phyloP scores from a whole-genome alignment of 2,329 filamentous ascomycete genomes.

The Aspergillus amoenus region DNA sequence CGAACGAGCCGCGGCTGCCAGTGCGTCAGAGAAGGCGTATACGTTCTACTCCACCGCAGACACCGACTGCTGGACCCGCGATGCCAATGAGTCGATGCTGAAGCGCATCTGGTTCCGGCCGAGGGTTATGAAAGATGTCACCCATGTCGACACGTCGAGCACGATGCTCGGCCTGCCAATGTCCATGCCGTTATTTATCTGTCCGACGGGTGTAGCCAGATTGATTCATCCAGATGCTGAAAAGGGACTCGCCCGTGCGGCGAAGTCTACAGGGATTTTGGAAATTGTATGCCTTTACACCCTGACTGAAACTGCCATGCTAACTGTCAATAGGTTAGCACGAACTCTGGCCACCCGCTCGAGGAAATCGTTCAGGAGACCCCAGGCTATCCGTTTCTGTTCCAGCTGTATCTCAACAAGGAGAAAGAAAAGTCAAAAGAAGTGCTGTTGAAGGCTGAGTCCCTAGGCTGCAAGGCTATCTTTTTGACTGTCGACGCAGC shows the following conservation, averaged over 20 bases:
- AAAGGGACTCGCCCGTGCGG: slow-evolving; percentile 73
- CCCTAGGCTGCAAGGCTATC: slow-evolving; percentile 37
- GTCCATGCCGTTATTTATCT: slow-evolving; percentile 73
- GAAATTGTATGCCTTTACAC: not conserved
- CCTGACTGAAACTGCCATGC: too few relatives aligned
- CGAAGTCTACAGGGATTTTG: slow-evolving; percentile 61
- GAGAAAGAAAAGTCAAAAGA: slow-evolving; percentile 74
- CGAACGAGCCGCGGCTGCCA: slow-evolving; percentile 21
- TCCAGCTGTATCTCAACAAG: slow-evolving; percentile 92
- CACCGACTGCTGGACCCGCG: slow-evolving; percentile 43
- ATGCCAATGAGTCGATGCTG: slow-evolving; percentile 40
- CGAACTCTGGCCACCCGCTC: slow-evolving; percentile 81
- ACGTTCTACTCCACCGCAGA: slow-evolving; percentile 63
- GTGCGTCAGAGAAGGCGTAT: slow-evolving; percentile 64
- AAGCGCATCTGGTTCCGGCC: slow-evolving; percentile 50
- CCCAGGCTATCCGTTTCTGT: slow-evolving; percentile 76
- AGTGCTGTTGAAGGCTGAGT: slow-evolving; percentile 53
- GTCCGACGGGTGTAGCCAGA: slow-evolving; percentile 83
- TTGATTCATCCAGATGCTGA: slow-evolving; percentile 81
- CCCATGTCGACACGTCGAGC: slow-evolving; percentile 29
- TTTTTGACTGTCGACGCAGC: slow-evolving; percentile 59
- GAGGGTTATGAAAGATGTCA: slow-evolving; percentile 44
- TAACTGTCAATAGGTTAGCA: slow-evolving; percentile 51
- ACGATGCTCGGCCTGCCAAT: slow-evolving; percentile 74
- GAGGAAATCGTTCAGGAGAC: slow-evolving; percentile 75